Conservation (phyloP, 1,284 basidiomycete species). For the Rhodotorula sp. region DNA sequence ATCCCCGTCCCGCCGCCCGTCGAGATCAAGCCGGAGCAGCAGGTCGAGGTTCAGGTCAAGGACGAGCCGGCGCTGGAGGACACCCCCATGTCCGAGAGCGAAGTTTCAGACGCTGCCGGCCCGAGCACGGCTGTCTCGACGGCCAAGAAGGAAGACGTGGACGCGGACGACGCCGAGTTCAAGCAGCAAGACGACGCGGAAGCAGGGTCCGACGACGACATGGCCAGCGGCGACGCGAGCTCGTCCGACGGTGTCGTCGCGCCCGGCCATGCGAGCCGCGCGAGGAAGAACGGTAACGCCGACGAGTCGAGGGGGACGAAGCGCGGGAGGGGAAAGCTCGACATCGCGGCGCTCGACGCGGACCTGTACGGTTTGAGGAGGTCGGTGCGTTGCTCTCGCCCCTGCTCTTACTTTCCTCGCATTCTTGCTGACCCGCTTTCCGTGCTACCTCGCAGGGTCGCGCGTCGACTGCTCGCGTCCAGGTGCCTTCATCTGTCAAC, state of each 20-base stretch:
- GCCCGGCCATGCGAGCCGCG: slow-evolving; percentile 18
- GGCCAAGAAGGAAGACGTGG: slow-evolving; percentile 8
- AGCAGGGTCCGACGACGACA: slow-evolving; percentile 6
- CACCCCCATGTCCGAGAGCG: slow-evolving; percentile 17
- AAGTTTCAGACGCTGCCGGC: neutral
- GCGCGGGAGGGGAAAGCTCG: slow-evolving; percentile 21
- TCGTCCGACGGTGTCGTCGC: slow-evolving; percentile 16
- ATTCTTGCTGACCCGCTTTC: too few relatives aligned
- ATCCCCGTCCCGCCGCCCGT: neutral
- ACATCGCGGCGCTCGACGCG: slow-evolving; percentile 38
- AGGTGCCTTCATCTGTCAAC: slow-evolving; percentile 4
- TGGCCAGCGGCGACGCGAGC: slow-evolving; percentile 8
- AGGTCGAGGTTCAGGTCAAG: neutral
- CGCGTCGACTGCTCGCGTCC: slow-evolving; percentile 24
- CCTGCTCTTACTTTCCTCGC: too few relatives aligned
- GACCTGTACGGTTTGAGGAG: slow-evolving; percentile 45
- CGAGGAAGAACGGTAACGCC: neutral
- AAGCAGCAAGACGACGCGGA: slow-evolving; percentile 8
- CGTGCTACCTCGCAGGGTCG: slow-evolving; percentile 23
- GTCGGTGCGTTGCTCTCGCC: slow-evolving; percentile 34
- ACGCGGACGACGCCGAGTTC: slow-evolving; percentile 1
- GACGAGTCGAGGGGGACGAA: neutral
- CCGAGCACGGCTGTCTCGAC: neutral
- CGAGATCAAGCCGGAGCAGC: neutral
- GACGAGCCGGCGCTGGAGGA: slow-evolving; percentile 5